These are phyloP conservation scores for Giardia muris DNA, from an alignment of 208 protist genomes.

Conservation along the genomic window DNA sequence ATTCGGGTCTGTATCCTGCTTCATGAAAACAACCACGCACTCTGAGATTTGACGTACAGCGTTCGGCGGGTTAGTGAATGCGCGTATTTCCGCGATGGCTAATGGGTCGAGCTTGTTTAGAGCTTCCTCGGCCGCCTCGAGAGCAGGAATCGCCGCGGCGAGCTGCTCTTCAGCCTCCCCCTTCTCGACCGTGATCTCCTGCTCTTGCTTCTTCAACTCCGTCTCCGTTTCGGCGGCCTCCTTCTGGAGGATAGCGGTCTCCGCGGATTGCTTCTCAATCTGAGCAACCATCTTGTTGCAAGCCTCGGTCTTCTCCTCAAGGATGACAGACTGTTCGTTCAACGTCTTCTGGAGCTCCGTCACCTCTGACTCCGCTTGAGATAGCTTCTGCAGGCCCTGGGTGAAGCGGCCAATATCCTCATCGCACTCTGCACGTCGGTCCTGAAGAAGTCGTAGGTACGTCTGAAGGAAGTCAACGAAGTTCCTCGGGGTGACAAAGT, in stretches of 20 bases:
- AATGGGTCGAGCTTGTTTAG: constrained; percentile 74
- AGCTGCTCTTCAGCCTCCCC: constrained; percentile 73
- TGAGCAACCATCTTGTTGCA: constrained; percentile 61
- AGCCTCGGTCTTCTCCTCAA: constrained; percentile 67
- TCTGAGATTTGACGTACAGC: constrained; percentile 77
- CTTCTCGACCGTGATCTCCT: constrained; percentile 53
- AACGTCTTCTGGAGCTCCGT: constrained; percentile 62
- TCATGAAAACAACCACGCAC: constrained; percentile 17
- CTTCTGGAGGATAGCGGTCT: constrained; percentile 64
- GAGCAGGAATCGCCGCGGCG: constrained; percentile 75
- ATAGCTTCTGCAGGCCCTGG: constrained; percentile 79
- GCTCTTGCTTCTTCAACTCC: constrained; percentile 55
- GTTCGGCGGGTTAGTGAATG: constrained; percentile 74
- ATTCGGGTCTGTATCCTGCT: background rate
- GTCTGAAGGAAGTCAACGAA: constrained; percentile 88
- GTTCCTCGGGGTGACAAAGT: constrained; percentile 94
- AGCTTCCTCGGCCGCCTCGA: constrained; percentile 73
- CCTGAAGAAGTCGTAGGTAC: constrained; percentile 54
- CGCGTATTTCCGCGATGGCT: constrained; percentile 81
- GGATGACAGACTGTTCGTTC: constrained; percentile 59
- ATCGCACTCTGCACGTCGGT: constrained; percentile 68
- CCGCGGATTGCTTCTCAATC: constrained; percentile 63
- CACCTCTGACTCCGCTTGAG: constrained; percentile 75
- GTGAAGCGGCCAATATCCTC: constrained; percentile 74
- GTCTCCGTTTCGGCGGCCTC: constrained; percentile 66